These are phyloP conservation scores for Erythrophleum fordii DNA, from an alignment of 306 rosid genomes.

Conservation along the genomic window DNA sequence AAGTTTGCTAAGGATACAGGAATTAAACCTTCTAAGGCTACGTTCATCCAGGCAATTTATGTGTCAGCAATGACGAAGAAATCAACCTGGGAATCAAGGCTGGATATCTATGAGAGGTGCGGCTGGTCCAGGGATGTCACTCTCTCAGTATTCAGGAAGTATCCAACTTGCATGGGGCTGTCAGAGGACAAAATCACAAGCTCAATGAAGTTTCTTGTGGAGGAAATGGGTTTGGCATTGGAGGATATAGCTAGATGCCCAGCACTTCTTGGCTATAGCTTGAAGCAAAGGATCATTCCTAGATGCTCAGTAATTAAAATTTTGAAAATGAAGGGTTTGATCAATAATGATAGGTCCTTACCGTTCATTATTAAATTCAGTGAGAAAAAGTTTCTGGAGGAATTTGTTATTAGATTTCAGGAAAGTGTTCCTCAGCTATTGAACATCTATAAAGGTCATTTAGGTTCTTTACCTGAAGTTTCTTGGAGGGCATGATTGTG, in stretches of 20 bases:
- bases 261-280: background rate
- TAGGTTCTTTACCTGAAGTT: no score
- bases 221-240: background rate
- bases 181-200: constrained; percentile 6
- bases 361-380: background rate
- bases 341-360: background rate
- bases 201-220: background rate
- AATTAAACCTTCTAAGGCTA: no score
- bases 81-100: no score
- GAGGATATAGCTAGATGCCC: background rate
- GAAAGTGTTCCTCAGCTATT: background rate
- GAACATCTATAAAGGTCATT: background rate
- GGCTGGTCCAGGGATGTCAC: background rate
- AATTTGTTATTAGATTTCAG: background rate
- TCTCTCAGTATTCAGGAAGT: background rate
- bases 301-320: background rate
- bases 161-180: constrained; percentile 15
- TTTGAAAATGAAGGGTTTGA: background rate
- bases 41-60: no score
- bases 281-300: constrained; percentile 18
- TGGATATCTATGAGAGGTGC: no score
- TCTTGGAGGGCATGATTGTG: no score
- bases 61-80: no score
- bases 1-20: no score
- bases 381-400: background rate